A percentile compares a stretch with the other conserved stretches of the same genome.
These are phyloP conservation scores for Scenedesmus sp. DNA, from an alignment of 163 green algal species.

Conservation along the genomic window DNA sequence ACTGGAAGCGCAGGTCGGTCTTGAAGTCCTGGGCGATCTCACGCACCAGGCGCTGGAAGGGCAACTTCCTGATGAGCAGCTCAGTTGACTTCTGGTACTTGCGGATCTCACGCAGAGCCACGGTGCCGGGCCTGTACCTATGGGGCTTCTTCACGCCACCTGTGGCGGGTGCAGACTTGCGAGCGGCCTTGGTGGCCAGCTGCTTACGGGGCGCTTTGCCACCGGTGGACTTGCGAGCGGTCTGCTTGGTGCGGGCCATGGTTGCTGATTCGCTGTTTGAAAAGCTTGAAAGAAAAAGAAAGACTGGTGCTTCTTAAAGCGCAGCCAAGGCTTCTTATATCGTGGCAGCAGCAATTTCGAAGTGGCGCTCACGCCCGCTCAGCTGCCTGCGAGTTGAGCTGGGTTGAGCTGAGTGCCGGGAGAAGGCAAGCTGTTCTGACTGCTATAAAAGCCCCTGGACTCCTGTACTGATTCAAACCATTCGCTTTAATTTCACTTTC, in stretches of 20 bases:
- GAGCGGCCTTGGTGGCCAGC: slow-evolving; percentile 85
- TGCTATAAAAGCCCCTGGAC: not conserved
- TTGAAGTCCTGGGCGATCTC: slow-evolving; percentile 98
- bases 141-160: slow-evolving; percentile 91
- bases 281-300: too few species aligned
- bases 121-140: slow-evolving; percentile 90
- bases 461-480: not conserved
- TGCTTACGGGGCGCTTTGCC: slow-evolving; percentile 94
- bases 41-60: slow-evolving; percentile 96
- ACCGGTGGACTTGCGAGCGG: slow-evolving; percentile 89
- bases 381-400: not conserved
- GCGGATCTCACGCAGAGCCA: slow-evolving; percentile 92
- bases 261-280: not conserved
- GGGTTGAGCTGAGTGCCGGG: not conserved
- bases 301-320: too few species aligned
- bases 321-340: too few species aligned
- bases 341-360: too few species aligned
- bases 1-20: slow-evolving; percentile 92
- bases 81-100: slow-evolving; percentile 99
- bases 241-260: slow-evolving; percentile 93
- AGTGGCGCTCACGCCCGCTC: not conserved
- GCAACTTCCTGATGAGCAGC: slow-evolving; percentile 97
- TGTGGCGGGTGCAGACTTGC: slow-evolving; percentile 91
- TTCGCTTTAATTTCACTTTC: not conserved
- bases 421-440: not conserved